Evolutionary conservation across 257 asterid genomes (phyloP).

Genomic region (Linaria vulgaris): DNA sequence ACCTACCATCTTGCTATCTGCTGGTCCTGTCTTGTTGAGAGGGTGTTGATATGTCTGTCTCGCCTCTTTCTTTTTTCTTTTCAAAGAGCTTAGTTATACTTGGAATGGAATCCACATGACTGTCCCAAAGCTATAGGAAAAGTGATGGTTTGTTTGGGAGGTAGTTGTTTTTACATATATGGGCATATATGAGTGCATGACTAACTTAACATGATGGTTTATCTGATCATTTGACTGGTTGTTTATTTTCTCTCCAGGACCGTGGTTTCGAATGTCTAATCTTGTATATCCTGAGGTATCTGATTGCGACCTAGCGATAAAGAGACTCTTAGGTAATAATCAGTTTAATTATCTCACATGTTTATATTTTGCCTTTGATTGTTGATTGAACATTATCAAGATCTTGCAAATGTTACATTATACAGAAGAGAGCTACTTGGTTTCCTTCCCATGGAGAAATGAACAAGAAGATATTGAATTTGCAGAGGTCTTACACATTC

Average conservation of each 20-base stretch:
- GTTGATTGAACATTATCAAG: constrained; percentile 15
- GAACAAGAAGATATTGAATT: constrained; percentile 50
- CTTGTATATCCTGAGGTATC: constrained; percentile 74
- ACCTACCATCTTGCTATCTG: background rate
- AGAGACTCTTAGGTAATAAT: constrained; percentile 65
- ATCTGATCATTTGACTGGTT: constrained; percentile 14
- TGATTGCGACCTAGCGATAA: constrained; percentile 64
- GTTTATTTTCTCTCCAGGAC: constrained; percentile 56
- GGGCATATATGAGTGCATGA: constrained; percentile 8
- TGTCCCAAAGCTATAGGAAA: background rate
- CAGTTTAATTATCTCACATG: constrained; percentile 16
- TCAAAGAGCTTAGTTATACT: background rate
- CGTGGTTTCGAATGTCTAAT: constrained; percentile 86
- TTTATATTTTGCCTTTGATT: constrained; percentile 16
- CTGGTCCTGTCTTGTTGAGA: background rate
- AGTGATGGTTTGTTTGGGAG: background rate
- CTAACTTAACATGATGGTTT: constrained; percentile 5
- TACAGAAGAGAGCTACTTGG: constrained; percentile 68
- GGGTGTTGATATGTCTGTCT: background rate
- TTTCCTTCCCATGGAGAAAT: constrained; percentile 39
- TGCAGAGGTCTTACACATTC: constrained; percentile 61
- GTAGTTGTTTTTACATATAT: no score
- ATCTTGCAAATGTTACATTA: constrained; percentile 20
- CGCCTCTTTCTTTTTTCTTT: background rate
- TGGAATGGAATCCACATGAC: no score